Conservation (phyloP, 2,329 filamentous ascomycete genomes). For the Ambrosiella xylebori region DNA sequence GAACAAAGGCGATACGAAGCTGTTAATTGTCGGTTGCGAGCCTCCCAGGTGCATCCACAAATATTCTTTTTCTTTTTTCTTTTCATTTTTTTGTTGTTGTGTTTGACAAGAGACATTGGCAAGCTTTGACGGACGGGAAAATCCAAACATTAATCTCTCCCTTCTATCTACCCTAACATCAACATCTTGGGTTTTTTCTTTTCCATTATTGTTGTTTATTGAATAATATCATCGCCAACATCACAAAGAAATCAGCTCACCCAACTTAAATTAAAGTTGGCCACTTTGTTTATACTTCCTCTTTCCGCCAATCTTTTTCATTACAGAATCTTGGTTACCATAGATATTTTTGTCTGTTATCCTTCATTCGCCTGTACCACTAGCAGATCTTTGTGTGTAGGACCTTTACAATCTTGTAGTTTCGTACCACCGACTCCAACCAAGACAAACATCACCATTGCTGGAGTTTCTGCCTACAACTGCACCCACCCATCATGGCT, state of each 20-base stretch:
- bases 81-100: slow-evolving; percentile 4
- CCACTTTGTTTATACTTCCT: background rate
- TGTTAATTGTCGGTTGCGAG: slow-evolving; percentile 1
- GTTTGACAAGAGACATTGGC: background rate
- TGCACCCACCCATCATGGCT: slow-evolving; percentile 19
- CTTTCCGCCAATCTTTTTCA: background rate
- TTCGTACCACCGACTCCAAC: too few species aligned
- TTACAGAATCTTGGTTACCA: slow-evolving; percentile 7
- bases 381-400: background rate
- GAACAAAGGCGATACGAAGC: background rate
- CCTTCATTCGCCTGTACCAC: background rate
- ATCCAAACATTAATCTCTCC: slow-evolving; percentile 3
- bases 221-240: background rate
- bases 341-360: slow-evolving; percentile 1
- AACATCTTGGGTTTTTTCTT: background rate
- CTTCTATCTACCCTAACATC: slow-evolving; percentile 1
- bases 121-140: slow-evolving; percentile 1
- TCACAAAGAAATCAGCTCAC: background rate
- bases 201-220: background rate
- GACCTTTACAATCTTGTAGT: too few species aligned
- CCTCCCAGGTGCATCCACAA: slow-evolving; percentile 1
- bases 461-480: background rate
- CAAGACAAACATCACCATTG: background rate
- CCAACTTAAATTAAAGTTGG: background rate
- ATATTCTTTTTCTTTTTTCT: slow-evolving; percentile 5